A percentile compares a stretch with the other conserved stretches of the same genome.
Conservation (phyloP, 495 filamentous ascomycete genomes). For the Ramalina peruviana region DNA sequence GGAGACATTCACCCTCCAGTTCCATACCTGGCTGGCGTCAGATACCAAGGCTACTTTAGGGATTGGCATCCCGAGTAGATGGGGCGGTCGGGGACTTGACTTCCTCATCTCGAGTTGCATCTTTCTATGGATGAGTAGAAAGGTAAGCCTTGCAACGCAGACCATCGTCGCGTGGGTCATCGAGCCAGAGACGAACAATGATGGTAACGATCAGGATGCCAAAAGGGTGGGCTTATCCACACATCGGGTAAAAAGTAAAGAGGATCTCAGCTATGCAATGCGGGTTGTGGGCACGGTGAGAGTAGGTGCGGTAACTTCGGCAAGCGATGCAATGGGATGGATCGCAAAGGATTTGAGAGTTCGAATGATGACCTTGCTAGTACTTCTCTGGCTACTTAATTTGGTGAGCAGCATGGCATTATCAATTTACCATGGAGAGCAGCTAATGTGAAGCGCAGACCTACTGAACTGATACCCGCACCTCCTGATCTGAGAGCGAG, state of each 20-base stretch:
- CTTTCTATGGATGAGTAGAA: constrained; percentile 29
- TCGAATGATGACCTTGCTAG: not conserved
- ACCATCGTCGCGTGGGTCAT: constrained; percentile 28
- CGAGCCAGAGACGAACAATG: constrained; percentile 8
- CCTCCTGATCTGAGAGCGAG: no score
- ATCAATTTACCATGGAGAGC: not conserved
- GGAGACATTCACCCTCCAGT: constrained; percentile 45
- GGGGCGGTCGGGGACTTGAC: constrained; percentile 15
- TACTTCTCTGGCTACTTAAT: constrained; percentile 15
- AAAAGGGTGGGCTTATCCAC: not conserved
- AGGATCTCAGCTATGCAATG: not conserved
- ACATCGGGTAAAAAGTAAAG: constrained; percentile 1
- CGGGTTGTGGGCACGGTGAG: not conserved
- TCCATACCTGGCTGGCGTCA: constrained; percentile 49
- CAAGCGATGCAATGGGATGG: not conserved
- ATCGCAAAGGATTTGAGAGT: not conserved
- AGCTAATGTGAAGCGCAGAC: no score
- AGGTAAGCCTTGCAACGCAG: constrained; percentile 22
- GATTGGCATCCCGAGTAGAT: constrained; percentile 27
- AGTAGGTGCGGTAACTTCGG: not conserved
- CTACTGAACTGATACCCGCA: no score
- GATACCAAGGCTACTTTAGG: constrained; percentile 41
- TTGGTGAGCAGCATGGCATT: constrained; percentile 1
- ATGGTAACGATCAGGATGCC: not conserved
- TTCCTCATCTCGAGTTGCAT: constrained; percentile 23